Evolutionary conservation across 345 rosid genomes (phyloP).

Genomic region (Populus alba): DNA sequence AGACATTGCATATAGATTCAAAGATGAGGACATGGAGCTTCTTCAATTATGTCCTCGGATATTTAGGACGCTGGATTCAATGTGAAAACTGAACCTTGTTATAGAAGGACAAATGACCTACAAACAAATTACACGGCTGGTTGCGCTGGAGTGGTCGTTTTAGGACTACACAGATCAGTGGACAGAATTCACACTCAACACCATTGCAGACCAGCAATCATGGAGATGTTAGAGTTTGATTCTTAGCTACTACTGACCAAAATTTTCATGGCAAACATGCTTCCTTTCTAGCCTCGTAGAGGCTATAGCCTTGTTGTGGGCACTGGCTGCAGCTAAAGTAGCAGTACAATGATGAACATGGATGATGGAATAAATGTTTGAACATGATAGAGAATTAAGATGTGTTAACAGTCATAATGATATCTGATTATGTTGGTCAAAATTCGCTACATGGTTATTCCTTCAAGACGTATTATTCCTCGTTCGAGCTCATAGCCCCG

Average conservation of each 20-base stretch:
- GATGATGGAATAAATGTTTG: background rate
- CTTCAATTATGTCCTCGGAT: background rate
- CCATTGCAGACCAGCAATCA: background rate
- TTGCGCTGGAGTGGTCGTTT: background rate
- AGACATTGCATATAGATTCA: background rate
- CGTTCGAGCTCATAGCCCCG: too few relatives aligned
- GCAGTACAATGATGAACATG: background rate
- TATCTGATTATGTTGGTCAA: background rate
- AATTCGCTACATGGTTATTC: too few relatives aligned
- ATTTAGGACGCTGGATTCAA: background rate
- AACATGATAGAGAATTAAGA: background rate
- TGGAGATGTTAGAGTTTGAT: background rate
- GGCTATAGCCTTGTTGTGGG: background rate
- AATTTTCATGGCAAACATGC: background rate
- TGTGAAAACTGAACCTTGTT: background rate
- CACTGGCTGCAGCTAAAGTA: background rate
- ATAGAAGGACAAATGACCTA: background rate
- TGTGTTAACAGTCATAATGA: background rate
- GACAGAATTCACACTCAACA: background rate
- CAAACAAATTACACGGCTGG: background rate
- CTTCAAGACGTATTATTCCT: too few relatives aligned
- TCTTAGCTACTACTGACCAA: background rate
- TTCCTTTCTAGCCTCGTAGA: background rate
- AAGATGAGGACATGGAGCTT: conserved; percentile 7
- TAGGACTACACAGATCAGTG: background rate